Evolutionary conservation across 208 protist species (phyloP).

Genomic region (Leishmania guyanensis): DNA sequence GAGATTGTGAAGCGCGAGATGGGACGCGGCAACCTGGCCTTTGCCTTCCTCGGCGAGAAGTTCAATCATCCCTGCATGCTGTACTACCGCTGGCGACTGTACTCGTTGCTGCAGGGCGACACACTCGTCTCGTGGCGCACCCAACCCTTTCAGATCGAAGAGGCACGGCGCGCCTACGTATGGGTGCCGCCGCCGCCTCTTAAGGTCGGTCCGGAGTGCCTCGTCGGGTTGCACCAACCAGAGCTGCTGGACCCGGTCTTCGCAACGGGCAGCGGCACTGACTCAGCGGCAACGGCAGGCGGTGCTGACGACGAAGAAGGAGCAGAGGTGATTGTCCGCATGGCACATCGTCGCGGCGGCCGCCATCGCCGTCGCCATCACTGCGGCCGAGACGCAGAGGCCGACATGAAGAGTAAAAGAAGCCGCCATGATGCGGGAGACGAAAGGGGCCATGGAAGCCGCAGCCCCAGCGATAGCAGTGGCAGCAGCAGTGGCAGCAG

Average conservation of each 20-base stretch:
- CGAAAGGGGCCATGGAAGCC: background rate
- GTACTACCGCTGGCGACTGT: slow-evolving; percentile 90
- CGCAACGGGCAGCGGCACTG: background rate
- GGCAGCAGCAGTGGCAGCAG: slow-evolving; percentile 16
- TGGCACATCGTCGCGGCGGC: slow-evolving; percentile 6
- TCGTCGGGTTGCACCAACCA: slow-evolving; percentile 31
- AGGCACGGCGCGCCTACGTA: slow-evolving; percentile 51
- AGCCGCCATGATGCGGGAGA: background rate
- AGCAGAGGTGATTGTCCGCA: background rate
- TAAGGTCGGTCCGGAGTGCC: slow-evolving; percentile 43
- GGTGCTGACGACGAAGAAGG: slow-evolving; percentile 6
- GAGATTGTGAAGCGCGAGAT: slow-evolving; percentile 72
- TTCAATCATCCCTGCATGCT: slow-evolving; percentile 61
- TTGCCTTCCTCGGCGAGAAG: slow-evolving; percentile 60
- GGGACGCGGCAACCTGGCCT: slow-evolving; percentile 50
- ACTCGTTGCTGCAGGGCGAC: slow-evolving; percentile 83
- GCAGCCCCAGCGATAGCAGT: slow-evolving; percentile 3
- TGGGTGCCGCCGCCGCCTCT: slow-evolving; percentile 71
- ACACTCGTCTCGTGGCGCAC: slow-evolving; percentile 66
- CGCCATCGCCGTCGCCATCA: slow-evolving; percentile 3
- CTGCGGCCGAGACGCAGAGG: background rate
- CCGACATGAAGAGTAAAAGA: background rate
- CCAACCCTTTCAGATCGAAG: slow-evolving; percentile 76
- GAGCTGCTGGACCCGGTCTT: slow-evolving; percentile 1
- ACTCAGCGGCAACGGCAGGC: background rate